Base-by-base conservation (phyloP, 345 rosid species). In the Hirschfeldia incana region DNA sequence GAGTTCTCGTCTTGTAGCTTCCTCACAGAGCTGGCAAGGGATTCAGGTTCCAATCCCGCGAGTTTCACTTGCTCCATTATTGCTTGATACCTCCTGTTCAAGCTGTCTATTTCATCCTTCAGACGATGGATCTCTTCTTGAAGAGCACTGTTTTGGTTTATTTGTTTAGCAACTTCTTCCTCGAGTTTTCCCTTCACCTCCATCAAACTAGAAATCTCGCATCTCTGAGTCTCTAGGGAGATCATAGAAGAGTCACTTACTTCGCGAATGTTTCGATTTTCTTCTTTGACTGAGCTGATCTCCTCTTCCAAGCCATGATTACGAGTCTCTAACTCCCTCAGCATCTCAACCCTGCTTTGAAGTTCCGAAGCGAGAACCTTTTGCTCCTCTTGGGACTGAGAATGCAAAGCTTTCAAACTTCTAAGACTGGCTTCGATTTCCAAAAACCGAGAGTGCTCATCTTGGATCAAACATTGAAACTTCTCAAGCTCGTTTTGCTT, bases 141-240 rank as follows among this genome's bases (percentile, higher is more conserved):
- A 60, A 89, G 88, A 65, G 83, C 84, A 79, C 83, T 82, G 81
- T 88, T 87, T 80, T 83, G 83, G 74, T 77, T 84, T 42, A 82
- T 79, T 39, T 89, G 97, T 46, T 77, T 81, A 16, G 84, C 78
- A 17, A 91, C 89, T 73, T 93, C 92, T 78, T 82, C 79, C 84
- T 89, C 98, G 53, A 95, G 96, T 67, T 85, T 86, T 73, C 74
- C 88, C 85, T 93, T 93, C 73, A 86, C 73, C 81, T 86, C 89
- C 83, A 78, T 91, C 83, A 90, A 82, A 79, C 85, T 80, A 60
- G 67, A 67, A 65, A 86, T 83, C 80, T 93, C 94, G 33, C 68
- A 74, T 82, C 83, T 85, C 70, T 92, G 62, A 72, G 68, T 85
- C 67, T 70, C 69, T 57, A 87, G 68, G 6, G 94, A 83, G 57